phyloP scores from a whole-genome alignment of 306 rosid genomes.

The Spatholobus suberectus region DNA sequence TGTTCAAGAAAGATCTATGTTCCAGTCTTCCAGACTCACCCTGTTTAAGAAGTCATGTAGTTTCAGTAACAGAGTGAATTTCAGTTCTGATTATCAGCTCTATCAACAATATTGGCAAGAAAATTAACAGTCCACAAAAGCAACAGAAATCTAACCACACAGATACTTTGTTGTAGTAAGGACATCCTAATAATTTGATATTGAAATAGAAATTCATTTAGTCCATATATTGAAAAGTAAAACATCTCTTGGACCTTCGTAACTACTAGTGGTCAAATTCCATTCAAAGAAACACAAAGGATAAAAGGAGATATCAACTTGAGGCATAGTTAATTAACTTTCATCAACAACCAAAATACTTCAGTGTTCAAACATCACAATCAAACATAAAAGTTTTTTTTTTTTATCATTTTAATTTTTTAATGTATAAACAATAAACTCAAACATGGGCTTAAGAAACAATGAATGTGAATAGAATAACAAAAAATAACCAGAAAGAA shows the following conservation, averaged over 20 bases:
- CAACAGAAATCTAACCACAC: neutral
- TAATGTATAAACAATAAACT: neutral
- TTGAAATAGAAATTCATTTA: neutral
- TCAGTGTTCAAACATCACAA: neutral
- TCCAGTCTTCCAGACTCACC: neutral
- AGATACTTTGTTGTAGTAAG: neutral
- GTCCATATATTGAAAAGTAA: neutral
- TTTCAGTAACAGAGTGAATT: neutral
- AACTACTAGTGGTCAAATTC: neutral
- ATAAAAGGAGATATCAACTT: neutral
- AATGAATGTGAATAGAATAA: neutral
- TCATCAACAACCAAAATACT: constrained; percentile 16
- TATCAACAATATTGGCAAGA: neutral
- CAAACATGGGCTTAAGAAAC: neutral
- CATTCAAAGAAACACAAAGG: neutral
- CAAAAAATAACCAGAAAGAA: neutral
- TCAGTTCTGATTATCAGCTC: neutral
- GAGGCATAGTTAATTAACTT: neutral
- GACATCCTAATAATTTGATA: neutral
- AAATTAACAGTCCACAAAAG: neutral
- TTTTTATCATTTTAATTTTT: neutral
- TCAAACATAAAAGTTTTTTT: neutral
- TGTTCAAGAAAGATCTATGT: neutral
- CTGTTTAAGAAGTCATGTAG: neutral
- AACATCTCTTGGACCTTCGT: neutral